Conservation (phyloP, 2,329 filamentous ascomycete species). For the Grosmannia clavigera region DNA sequence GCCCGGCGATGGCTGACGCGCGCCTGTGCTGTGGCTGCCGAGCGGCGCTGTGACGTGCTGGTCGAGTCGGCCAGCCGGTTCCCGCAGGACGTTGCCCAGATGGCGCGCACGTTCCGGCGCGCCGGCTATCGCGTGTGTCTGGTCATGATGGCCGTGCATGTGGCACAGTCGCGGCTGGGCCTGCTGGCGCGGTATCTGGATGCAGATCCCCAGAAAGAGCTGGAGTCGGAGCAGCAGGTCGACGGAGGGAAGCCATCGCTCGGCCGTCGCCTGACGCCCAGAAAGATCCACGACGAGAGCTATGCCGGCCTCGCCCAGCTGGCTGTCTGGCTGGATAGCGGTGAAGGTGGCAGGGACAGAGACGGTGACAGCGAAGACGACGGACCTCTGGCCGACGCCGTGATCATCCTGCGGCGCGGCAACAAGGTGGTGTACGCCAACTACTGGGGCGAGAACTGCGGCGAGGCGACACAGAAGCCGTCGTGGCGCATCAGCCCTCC, state of each 20-base stretch:
- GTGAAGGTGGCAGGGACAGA: constrained; percentile 6
- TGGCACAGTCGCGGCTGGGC: constrained; percentile 28
- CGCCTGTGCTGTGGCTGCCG: constrained; percentile 23
- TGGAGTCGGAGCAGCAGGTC: background rate
- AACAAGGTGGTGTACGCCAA: constrained; percentile 22
- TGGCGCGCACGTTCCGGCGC: constrained; percentile 22
- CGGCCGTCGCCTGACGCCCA: constrained; percentile 29
- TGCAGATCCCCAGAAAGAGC: background rate
- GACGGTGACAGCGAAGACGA: background rate
- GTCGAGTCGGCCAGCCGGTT: constrained; percentile 33
- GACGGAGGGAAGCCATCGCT: constrained; percentile 9
- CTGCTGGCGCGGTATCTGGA: constrained; percentile 28
- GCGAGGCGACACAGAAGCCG: background rate
- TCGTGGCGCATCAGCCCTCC: background rate
- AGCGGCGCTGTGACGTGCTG: constrained; percentile 23
- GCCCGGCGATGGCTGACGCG: constrained; percentile 31
- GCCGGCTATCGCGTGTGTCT: constrained; percentile 26
- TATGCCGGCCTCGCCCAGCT: constrained; percentile 25
- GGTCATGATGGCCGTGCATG: constrained; percentile 29
- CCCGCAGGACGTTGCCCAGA: constrained; percentile 25
- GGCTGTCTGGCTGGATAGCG: constrained; percentile 24
- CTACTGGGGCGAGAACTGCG: background rate
- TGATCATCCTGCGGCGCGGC: constrained; percentile 27
- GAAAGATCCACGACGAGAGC: constrained; percentile 32
- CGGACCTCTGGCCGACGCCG: constrained; percentile 16